These are phyloP conservation scores for Solanum tacnaense DNA, from an alignment of 257 asterid species.

Conservation along the genomic window DNA sequence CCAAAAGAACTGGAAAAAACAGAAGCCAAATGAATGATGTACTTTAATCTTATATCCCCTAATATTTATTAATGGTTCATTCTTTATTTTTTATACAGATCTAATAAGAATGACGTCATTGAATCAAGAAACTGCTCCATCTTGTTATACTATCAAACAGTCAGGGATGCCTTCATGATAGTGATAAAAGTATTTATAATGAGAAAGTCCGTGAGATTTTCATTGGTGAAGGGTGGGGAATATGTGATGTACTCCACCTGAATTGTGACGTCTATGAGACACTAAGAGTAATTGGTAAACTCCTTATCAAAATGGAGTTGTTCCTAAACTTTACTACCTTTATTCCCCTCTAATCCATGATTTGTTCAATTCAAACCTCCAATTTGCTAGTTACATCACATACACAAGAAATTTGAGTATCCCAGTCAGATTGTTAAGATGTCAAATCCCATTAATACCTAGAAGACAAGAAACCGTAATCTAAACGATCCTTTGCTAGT, in stretches of 20 bases:
- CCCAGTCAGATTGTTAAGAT: neutral
- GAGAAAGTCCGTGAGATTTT: neutral
- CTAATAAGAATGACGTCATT: neutral
- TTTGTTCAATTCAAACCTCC: neutral
- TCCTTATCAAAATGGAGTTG: neutral
- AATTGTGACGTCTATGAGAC: neutral
- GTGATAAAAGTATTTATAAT: neutral
- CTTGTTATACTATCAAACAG: neutral
- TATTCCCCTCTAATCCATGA: neutral
- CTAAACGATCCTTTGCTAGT: neutral
- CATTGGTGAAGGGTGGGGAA: neutral
- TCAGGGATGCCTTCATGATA: neutral
- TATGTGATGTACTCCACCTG: neutral
- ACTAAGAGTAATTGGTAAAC: neutral
- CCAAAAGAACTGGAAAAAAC: neutral
- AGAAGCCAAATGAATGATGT: neutral
- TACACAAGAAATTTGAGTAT: neutral
- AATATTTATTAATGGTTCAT: neutral
- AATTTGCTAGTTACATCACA: neutral
- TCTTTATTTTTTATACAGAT: neutral
- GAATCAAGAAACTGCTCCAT: neutral
- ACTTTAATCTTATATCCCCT: neutral
- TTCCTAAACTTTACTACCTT: neutral
- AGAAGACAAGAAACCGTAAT: neutral
- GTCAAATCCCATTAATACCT: neutral